A percentile compares a stretch with the other conserved stretches of the same genome.
Evolutionary conservation across 345 rosid genomes (phyloP).

Genomic region (Populus davidiana): DNA sequence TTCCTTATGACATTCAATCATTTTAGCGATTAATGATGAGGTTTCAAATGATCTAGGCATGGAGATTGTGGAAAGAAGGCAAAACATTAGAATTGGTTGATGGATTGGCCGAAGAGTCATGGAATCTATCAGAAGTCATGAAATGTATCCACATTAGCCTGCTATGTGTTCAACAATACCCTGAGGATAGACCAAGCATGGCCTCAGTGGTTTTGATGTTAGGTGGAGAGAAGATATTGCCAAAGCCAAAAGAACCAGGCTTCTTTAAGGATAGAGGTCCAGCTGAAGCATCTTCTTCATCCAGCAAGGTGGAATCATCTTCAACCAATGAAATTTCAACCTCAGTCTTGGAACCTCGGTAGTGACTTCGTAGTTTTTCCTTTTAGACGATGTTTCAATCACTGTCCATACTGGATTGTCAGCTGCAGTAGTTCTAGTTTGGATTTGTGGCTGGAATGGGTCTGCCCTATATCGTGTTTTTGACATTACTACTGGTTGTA

Average conservation of each 20-base stretch:
- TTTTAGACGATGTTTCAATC: no score
- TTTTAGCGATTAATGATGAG: no score
- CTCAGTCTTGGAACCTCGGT: neutral
- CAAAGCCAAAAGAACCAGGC: slow-evolving; percentile 10
- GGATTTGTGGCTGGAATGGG: no score
- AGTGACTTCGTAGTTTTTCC: neutral
- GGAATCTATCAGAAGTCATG: neutral
- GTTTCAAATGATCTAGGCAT: neutral
- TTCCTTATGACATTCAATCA: neutral
- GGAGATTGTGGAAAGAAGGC: slow-evolving; percentile 21
- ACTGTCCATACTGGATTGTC: no score
- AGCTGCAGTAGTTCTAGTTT: no score
- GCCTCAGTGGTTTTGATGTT: slow-evolving; percentile 12
- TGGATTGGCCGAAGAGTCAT: neutral
- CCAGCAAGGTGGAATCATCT: neutral
- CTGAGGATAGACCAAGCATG: slow-evolving; percentile 14
- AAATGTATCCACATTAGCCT: slow-evolving; percentile 10
- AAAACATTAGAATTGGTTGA: slow-evolving; percentile 1
- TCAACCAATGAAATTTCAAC: neutral
- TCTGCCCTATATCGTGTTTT: no score
- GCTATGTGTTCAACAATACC: slow-evolving; percentile 6
- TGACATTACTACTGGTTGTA: no score
- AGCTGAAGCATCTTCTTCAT: neutral
- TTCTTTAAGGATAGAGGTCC: neutral
- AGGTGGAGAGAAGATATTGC: slow-evolving; percentile 9